Base-by-base conservation (phyloP, 2,329 filamentous ascomycete species). In the Colletotrichum destructivum region DNA sequence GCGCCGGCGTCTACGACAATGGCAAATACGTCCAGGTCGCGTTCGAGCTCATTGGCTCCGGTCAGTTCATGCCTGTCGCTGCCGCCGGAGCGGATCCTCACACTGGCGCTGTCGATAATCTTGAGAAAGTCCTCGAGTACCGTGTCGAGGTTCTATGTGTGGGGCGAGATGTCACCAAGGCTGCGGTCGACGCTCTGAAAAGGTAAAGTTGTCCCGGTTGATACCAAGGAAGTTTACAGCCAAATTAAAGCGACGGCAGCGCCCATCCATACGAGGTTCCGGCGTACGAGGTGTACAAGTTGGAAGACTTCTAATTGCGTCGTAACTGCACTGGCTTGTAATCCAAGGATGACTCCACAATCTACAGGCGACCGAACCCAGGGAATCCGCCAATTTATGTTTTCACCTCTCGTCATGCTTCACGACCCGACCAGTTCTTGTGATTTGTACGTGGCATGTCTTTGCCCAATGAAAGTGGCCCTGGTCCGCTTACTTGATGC, bases 101-200 rank as follows among this genome's bases (percentile, higher is more conserved):
- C 69, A 85, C 87, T 57, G 86, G 87, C 7, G 75, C 81, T 18
- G 77, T 79, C 4, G 84, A 84, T 7, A 75, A 82, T 38, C 69
- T 88, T 38, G 85, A 87, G 75, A 79, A 84, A 61, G 81, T 88
- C 0, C 81, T 83, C 5, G 86, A 88, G 74, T 81, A 83, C 47
- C 82, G 80, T 65, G 84, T 85, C 4, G 87, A 88, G 78, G 81
- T 83, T 2, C 74, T 87, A 26, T 87, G 86, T 76, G 72, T 82
- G 16, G 84, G 84, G 0, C 78, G 78, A 66, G 83, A 87, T 9
- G 76, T 83, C 54, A 78, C 79, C 0, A 78, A 78, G 47, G 80
- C 81, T 42, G 86, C 84, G 11, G 86, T 88, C 0, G 81, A 82
- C 47, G 86, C 84, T 9, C 76, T 88, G 79, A 88, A 87, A 74